phyloP scores from a whole-genome alignment of 345 rosid species.

The Rhodamnia rubescens region DNA sequence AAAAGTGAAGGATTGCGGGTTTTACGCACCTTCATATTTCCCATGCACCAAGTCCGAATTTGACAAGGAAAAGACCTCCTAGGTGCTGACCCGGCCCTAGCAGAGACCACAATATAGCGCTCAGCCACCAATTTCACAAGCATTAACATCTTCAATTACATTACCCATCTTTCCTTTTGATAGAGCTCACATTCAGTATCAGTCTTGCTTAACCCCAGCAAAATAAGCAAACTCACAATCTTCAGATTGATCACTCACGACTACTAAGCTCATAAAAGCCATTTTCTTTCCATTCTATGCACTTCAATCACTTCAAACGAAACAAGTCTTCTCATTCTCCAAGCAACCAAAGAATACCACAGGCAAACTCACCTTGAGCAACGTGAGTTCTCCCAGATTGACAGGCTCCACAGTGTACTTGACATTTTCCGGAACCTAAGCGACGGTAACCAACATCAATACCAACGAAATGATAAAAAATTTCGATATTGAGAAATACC shows the following conservation, averaged over 20 bases:
- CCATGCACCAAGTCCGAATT: slow-evolving; percentile 91
- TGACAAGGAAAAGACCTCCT: slow-evolving; percentile 72
- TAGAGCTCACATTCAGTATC: neutral
- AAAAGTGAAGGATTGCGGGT: neutral
- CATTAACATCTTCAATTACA: neutral
- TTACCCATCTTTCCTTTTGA: neutral
- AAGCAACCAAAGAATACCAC: neutral
- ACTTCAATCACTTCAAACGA: neutral
- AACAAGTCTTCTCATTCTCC: neutral
- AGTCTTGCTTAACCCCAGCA: neutral
- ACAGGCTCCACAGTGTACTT: slow-evolving; percentile 38
- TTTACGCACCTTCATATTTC: slow-evolving; percentile 65
- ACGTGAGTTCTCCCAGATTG: slow-evolving; percentile 39
- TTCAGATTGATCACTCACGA: neutral
- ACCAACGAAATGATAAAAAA: neutral
- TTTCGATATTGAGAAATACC: neutral
- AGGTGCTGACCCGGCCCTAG: slow-evolving; percentile 82
- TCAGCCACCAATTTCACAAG: neutral
- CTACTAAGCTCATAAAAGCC: neutral
- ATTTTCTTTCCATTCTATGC: neutral
- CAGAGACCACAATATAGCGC: neutral
- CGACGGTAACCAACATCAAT: neutral
- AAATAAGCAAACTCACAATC: neutral
- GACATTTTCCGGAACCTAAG: slow-evolving; percentile 41
- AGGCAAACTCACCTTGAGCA: slow-evolving; percentile 48